Percentiles rank a stretch among this genome's conserved stretches.
phyloP scores from a whole-genome alignment of 1,139 yeast species.

The Blastobotrys persicus region DNA sequence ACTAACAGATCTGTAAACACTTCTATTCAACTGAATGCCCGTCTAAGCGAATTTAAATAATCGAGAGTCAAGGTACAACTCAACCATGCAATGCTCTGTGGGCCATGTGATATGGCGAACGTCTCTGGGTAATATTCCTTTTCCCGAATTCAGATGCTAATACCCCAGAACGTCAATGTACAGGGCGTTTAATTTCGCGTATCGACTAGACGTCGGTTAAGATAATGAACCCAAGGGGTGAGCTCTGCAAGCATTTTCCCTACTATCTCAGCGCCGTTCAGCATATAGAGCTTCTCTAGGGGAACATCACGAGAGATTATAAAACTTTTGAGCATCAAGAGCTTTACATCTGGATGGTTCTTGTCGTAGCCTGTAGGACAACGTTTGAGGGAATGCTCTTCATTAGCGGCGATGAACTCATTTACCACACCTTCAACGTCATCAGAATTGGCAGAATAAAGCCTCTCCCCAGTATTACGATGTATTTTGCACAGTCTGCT shows the following conservation, averaged over 20 bases:
- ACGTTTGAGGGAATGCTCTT: conserved; percentile 10
- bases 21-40: too few species aligned
- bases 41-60: too few species aligned
- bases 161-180: too few species aligned
- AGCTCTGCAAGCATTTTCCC: conserved; percentile 11
- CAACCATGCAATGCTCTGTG: too few species aligned
- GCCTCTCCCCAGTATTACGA: conserved; percentile 14
- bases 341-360: conserved; percentile 8
- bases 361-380: conserved; percentile 11
- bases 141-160: too few species aligned
- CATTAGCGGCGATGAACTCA: conserved; percentile 15
- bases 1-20: conserved; percentile 3
- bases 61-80: too few species aligned
- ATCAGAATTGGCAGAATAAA: conserved; percentile 10
- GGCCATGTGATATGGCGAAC: too few species aligned
- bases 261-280: conserved; percentile 1
- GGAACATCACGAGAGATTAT: conserved; percentile 1
- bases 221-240: conserved; percentile 13
- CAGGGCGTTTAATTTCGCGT: background rate
- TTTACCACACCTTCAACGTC: conserved; percentile 16
- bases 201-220: conserved; percentile 7
- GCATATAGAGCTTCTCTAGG: conserved; percentile 1
- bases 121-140: too few species aligned
- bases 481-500: conserved; percentile 16
- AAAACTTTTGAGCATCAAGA: conserved; percentile 11